Conservation (phyloP, 345 rosid genomes). For the Xanthoceras sorbifolium region DNA sequence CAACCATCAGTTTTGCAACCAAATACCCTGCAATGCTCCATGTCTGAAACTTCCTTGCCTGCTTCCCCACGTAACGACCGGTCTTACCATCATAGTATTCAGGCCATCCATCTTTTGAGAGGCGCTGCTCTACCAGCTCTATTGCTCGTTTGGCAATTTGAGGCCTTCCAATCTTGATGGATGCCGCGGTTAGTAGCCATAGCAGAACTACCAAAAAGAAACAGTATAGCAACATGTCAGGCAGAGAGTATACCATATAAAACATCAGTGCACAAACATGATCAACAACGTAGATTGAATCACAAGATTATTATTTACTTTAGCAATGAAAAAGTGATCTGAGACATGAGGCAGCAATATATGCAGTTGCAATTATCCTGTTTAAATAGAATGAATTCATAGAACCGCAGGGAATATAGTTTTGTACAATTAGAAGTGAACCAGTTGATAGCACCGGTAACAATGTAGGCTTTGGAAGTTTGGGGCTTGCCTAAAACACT, state of each 20-base stretch:
- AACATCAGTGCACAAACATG: too few species aligned
- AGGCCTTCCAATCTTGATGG: slow-evolving; percentile 58
- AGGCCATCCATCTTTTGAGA: slow-evolving; percentile 55
- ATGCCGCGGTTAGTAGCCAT: slow-evolving; percentile 60
- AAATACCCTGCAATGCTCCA: slow-evolving; percentile 52
- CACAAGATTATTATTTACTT: neutral
- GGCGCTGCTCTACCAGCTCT: slow-evolving; percentile 45
- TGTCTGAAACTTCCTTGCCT: slow-evolving; percentile 57
- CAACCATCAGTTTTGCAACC: slow-evolving; percentile 50
- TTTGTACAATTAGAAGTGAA: neutral
- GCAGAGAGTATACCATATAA: neutral
- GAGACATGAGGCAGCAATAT: too few species aligned
- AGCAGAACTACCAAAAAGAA: slow-evolving; percentile 31
- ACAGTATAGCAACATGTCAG: neutral
- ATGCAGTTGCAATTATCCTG: neutral
- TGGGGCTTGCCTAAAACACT: too few species aligned
- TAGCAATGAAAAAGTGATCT: too few species aligned
- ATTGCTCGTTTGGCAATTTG: slow-evolving; percentile 52
- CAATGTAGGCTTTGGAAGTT: too few species aligned
- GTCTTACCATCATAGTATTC: slow-evolving; percentile 55
- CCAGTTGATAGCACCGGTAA: neutral
- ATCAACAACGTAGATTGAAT: neutral
- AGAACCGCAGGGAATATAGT: neutral
- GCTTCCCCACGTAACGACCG: slow-evolving; percentile 54
- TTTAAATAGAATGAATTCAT: neutral